These are phyloP conservation scores for Dysphania ambrosioides DNA, from an alignment of 148 eudicot genomes.

Conservation along the genomic window DNA sequence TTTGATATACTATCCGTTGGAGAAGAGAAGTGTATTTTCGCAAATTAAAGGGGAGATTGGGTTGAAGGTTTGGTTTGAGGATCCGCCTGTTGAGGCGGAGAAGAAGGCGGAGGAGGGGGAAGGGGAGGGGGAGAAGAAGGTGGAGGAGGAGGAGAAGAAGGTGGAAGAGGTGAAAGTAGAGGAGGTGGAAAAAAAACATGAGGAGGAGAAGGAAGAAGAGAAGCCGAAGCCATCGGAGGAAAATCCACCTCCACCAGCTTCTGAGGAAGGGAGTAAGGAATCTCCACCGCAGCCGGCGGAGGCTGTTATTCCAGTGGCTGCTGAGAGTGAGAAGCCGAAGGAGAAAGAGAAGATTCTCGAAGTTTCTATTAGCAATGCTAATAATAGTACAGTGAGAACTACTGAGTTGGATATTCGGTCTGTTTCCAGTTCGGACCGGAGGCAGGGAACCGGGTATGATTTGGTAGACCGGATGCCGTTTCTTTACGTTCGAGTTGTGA, in stretches of 20 bases:
- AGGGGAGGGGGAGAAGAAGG: conserved; percentile 12
- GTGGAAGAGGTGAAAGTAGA: conserved; percentile 4
- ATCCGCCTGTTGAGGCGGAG: conserved; percentile 23
- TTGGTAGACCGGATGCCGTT: conserved; percentile 81
- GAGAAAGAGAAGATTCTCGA: conserved; percentile 29
- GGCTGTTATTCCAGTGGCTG: conserved; percentile 31
- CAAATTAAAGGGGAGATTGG: conserved; percentile 93
- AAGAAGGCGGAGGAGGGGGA: conserved; percentile 17
- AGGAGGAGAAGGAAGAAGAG: neutral
- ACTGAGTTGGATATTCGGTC: conserved; percentile 40
- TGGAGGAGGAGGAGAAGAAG: neutral
- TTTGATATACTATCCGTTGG: conserved; percentile 70
- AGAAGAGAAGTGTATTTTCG: conserved; percentile 81
- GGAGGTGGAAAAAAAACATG: neutral
- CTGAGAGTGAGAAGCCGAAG: conserved; percentile 23
- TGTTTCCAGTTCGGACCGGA: conserved; percentile 29
- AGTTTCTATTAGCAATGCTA: neutral
- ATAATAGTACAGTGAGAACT: neutral
- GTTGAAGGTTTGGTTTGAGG: conserved; percentile 61
- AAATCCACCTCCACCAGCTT: conserved; percentile 21
- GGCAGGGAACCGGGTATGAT: conserved; percentile 48
- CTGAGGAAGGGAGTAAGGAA: conserved; percentile 16
- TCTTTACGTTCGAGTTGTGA: conserved; percentile 71
- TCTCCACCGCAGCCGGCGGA: conserved; percentile 22
- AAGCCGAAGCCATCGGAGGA: conserved; percentile 21